phyloP scores from a whole-genome alignment of 306 rosid species.

The Parietaria judaica region DNA sequence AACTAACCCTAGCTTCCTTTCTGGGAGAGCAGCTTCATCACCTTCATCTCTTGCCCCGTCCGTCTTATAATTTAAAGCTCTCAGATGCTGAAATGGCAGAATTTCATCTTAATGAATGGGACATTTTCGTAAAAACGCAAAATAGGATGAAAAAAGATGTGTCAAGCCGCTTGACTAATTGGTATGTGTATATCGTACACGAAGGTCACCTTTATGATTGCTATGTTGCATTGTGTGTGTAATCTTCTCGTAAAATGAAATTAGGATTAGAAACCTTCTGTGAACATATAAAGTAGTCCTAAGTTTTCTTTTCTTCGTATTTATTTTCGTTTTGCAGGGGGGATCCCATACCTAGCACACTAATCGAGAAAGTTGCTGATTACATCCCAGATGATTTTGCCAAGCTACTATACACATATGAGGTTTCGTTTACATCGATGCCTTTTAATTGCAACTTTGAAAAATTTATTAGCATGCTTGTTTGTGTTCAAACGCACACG shows the following conservation, averaged over 20 bases:
- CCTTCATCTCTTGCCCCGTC: conserved; percentile 82
- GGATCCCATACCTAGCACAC: conserved; percentile 58
- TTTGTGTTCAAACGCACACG: neutral
- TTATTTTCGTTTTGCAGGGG: conserved; percentile 59
- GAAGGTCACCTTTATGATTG: neutral
- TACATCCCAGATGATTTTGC: conserved; percentile 67
- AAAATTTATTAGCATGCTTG: neutral
- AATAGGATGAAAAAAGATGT: conserved; percentile 57
- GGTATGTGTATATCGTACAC: conserved; percentile 39
- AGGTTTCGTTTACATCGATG: conserved; percentile 45
- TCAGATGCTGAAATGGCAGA: conserved; percentile 27
- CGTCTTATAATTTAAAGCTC: conserved; percentile 38
- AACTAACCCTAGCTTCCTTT: conserved; percentile 65
- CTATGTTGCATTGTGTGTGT: too few relatives aligned
- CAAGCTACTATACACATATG: conserved; percentile 33
- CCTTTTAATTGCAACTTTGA: neutral
- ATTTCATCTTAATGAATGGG: conserved; percentile 50
- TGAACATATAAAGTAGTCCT: conserved; percentile 13
- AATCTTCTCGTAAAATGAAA: too few relatives aligned
- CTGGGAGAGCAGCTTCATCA: conserved; percentile 69
- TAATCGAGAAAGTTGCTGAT: conserved; percentile 66
- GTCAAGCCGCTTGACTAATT: conserved; percentile 52
- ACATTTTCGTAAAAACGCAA: conserved; percentile 49
- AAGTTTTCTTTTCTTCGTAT: conserved; percentile 19
- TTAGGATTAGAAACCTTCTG: too few relatives aligned